A percentile compares a stretch with the other conserved stretches of the same genome.
These are phyloP conservation scores for Brassica rapa DNA, from an alignment of 345 rosid genomes.

Conservation along the genomic window DNA sequence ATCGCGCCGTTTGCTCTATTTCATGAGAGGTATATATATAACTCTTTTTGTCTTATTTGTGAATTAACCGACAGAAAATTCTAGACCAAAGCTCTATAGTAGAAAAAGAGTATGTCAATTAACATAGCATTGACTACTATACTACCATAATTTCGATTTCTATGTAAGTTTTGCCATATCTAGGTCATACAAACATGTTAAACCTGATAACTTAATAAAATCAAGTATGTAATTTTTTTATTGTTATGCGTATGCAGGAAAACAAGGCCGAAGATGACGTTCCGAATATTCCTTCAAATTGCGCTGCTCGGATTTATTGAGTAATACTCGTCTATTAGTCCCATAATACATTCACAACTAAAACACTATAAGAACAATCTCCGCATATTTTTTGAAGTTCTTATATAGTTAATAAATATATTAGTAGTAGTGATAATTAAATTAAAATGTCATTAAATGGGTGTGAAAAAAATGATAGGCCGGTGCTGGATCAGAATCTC, in stretches of 20 bases:
- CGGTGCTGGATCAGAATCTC: slow-evolving; percentile 90
- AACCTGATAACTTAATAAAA: not conserved
- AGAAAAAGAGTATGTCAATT: not conserved
- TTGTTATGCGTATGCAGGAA: slow-evolving; percentile 54
- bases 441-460: not conserved
- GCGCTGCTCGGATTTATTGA: slow-evolving; percentile 75
- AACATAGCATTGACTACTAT: not conserved
- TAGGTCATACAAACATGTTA: not conserved
- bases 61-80: not conserved
- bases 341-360: not conserved
- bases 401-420: not conserved
- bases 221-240: slow-evolving; percentile 7
- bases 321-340: slow-evolving; percentile 46
- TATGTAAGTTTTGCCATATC: not conserved
- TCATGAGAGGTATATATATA: slow-evolving; percentile 62
- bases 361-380: not conserved
- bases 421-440: not conserved
- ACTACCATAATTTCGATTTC: not conserved
- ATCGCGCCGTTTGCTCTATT: slow-evolving; percentile 81
- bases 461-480: slow-evolving; percentile 51
- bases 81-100: not conserved
- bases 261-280: slow-evolving; percentile 83
- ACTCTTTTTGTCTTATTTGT: slow-evolving; percentile 2
- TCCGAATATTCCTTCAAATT: slow-evolving; percentile 69
- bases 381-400: not conserved